Evolutionary conservation across 495 filamentous ascomycete genomes (phyloP).

Genomic region (Tuber borchii): DNA sequence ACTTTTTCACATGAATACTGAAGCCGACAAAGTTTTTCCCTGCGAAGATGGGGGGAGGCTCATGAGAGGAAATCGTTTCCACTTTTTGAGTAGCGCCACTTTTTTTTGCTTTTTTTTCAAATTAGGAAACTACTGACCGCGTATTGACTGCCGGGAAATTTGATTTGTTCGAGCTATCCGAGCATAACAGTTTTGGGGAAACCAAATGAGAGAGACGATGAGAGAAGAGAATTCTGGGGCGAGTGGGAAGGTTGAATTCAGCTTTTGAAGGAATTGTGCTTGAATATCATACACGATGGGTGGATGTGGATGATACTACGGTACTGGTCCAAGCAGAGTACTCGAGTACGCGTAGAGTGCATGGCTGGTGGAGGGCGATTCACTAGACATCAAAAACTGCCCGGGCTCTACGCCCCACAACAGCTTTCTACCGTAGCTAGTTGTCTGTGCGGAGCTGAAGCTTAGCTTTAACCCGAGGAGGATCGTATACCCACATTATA

Average conservation of each 20-base stretch:
- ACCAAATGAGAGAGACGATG: too few species aligned
- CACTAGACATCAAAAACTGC: too few species aligned
- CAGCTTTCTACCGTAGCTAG: background rate
- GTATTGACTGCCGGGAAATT: background rate
- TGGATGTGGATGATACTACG: background rate
- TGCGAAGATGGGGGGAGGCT: background rate
- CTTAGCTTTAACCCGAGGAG: background rate
- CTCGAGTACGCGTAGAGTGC: background rate
- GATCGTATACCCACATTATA: background rate
- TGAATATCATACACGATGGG: background rate
- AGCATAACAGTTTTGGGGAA: too few species aligned
- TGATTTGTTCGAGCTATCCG: too few species aligned
- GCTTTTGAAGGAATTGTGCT: background rate
- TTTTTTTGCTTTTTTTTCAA: background rate
- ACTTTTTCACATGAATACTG: background rate
- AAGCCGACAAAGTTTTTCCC: background rate
- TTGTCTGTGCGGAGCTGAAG: background rate
- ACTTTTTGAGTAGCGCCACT: background rate
- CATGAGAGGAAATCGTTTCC: background rate
- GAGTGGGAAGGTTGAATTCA: background rate
- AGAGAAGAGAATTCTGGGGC: background rate
- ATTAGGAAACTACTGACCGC: background rate
- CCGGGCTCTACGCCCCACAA: background rate
- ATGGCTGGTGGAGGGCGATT: background rate
- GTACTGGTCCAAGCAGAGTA: too few species aligned